Base-by-base conservation (phyloP, 1,284 basidiomycete genomes). In the Hymenochaete sp. region DNA sequence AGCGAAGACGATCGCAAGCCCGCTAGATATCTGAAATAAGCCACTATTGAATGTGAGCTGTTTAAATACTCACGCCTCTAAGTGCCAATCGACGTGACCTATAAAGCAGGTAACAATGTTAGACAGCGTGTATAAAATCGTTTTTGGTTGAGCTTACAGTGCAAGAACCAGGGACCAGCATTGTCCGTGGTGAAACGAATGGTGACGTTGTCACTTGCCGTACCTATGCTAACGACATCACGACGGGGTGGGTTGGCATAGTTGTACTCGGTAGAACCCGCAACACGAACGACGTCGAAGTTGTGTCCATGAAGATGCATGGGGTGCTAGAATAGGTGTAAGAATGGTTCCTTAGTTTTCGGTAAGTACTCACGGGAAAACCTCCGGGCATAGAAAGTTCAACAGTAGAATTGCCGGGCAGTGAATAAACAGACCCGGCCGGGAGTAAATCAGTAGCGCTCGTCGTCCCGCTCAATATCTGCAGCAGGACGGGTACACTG, bases 391-490 rank as follows among this genome's bases (percentile, higher is more conserved):
- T 59, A 1, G 60, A 58, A 13, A 76, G 47, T 50, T 76, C 73
- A 18, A 75, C 62, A 10, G 65, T 64, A 41, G 67, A 67, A 48
- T 74, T 69, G 7, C 53, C 57, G 1, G 67, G 68, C n/a, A 77
- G 53, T 16, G 59, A 56, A 47, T 70, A 72, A 3, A 75, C 62
- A 18, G 62, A 66, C 5, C 67, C 72, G 2, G 48, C 45, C 1
- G 72, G 72, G 24, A 75, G 62, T 16, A 77, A 59, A 14, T 68
- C 62, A 8, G 62, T 54, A 11, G 70, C 65, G 32, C 62, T 60
- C 38, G 57, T 56, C 8, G 67, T 60, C 3, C 73, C 73, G 41
- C 68, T 73, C 28, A 77, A 55, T 36, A 77, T 68, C 48, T 77
- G 74, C 22, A 77, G 62, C 22, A 76, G 62, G 1, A 73, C 67